These are phyloP conservation scores for Polytrichum formosum DNA, from an alignment of 225 moss, liverwort and hornwort species.

Conservation along the genomic window DNA sequence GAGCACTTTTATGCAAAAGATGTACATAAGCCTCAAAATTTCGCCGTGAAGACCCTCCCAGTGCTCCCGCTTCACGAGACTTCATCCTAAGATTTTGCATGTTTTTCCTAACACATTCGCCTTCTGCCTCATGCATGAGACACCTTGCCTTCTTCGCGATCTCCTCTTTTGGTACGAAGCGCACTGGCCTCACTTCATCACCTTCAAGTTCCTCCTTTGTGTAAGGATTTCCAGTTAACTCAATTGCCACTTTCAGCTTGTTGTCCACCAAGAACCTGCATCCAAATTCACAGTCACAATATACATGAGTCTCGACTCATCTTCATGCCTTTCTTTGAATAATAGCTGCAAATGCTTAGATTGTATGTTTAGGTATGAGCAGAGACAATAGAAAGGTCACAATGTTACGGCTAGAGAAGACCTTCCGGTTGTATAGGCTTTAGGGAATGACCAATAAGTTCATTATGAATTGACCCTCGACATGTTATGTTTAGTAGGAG, in stretches of 20 bases:
- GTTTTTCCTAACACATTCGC: conserved; percentile 14
- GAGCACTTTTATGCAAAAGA: conserved; percentile 13
- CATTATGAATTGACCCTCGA: too few relatives aligned
- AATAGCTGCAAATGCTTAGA: too few relatives aligned
- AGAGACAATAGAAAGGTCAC: too few relatives aligned
- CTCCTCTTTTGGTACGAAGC: conserved; percentile 22
- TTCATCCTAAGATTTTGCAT: neutral
- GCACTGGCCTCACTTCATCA: conserved; percentile 8
- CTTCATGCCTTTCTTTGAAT: neutral
- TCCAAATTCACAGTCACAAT: neutral
- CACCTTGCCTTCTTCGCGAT: conserved; percentile 27
- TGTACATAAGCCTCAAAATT: conserved; percentile 37
- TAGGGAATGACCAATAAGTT: too few relatives aligned
- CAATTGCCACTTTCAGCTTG: conserved; percentile 26
- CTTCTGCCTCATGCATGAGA: conserved; percentile 24
- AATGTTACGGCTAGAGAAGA: too few relatives aligned
- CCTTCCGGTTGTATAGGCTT: too few relatives aligned
- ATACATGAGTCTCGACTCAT: neutral
- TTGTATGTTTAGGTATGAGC: too few relatives aligned
- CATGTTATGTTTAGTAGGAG: too few relatives aligned
- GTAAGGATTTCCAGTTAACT: conserved; percentile 11
- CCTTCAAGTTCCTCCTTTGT: conserved; percentile 26
- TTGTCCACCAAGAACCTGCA: conserved; percentile 37
- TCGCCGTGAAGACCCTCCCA: conserved; percentile 20
- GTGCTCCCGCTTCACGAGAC: conserved; percentile 14